Conservation (phyloP, 345 rosid species). For the Salix viminalis region DNA sequence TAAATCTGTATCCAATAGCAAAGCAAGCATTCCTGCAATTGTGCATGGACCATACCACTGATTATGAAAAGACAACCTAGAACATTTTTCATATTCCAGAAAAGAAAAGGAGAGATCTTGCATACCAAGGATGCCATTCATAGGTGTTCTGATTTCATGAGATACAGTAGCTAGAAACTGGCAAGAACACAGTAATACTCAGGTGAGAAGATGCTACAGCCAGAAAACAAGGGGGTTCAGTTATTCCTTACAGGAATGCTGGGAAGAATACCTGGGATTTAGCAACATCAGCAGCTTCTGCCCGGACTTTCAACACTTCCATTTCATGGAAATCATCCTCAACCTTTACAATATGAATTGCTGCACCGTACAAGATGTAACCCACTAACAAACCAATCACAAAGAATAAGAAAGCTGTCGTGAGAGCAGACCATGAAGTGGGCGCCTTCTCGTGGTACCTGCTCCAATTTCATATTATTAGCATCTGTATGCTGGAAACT, state of each 20-base stretch:
- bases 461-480: slow-evolving; percentile 17
- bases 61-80: not conserved
- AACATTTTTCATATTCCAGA: not conserved
- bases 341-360: slow-evolving; percentile 73
- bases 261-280: slow-evolving; percentile 64
- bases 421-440: slow-evolving; percentile 59
- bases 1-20: slow-evolving; percentile 86
- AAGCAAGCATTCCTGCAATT: slow-evolving; percentile 81
- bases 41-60: not conserved
- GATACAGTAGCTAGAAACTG: slow-evolving; percentile 98
- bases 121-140: slow-evolving; percentile 97
- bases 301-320: slow-evolving; percentile 76
- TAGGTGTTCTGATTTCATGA: slow-evolving; percentile 96
- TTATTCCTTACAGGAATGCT: not conserved
- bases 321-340: slow-evolving; percentile 84
- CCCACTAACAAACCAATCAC: slow-evolving; percentile 75
- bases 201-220: slow-evolving; percentile 1
- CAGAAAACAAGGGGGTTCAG: not conserved
- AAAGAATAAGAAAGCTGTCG: slow-evolving; percentile 64
- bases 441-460: slow-evolving; percentile 92
- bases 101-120: not conserved
- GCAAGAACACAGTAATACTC: slow-evolving; percentile 12
- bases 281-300: slow-evolving; percentile 98
- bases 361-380: slow-evolving; percentile 75
- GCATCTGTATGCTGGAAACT: slow-evolving; percentile 2